A percentile compares a stretch with the other conserved stretches of the same genome.
These are phyloP conservation scores for Scedosporium minutisporum DNA, from an alignment of 2,329 filamentous ascomycete genomes.

Conservation along the genomic window DNA sequence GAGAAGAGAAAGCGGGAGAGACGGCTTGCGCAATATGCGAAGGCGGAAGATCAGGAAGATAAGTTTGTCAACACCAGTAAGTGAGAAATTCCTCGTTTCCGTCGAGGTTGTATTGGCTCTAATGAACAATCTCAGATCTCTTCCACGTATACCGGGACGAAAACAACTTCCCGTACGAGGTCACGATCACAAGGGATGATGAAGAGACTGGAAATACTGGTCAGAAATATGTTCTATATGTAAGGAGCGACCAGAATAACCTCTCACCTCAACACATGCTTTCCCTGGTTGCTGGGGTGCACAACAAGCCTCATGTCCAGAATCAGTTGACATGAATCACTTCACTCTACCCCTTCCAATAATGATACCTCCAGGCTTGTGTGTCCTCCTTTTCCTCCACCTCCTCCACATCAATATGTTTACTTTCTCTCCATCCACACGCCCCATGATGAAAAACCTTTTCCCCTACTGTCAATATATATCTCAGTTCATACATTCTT, in stretches of 20 bases:
- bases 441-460: too few relatives aligned
- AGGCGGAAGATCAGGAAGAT: slow-evolving; percentile 28
- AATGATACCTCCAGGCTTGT: too few relatives aligned
- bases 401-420: background rate
- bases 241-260: slow-evolving; percentile 26
- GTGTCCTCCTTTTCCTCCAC: too few relatives aligned
- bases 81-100: slow-evolving; percentile 13
- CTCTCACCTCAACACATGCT: too few relatives aligned
- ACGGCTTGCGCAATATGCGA: slow-evolving; percentile 22
- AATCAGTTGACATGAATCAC: too few relatives aligned
- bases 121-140: slow-evolving; percentile 31
- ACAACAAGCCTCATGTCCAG: too few relatives aligned
- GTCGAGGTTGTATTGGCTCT: background rate
- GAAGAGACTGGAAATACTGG: slow-evolving; percentile 32
- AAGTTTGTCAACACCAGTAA: slow-evolving; percentile 40
- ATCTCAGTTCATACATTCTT: too few relatives aligned
- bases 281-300: too few relatives aligned
- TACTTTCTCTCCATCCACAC: background rate
- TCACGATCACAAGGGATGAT: slow-evolving; percentile 48
- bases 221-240: slow-evolving; percentile 51
- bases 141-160: slow-evolving; percentile 56
- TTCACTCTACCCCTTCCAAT: too few relatives aligned
- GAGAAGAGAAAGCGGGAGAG: slow-evolving; percentile 21
- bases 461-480: too few relatives aligned
- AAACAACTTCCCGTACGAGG: slow-evolving; percentile 53